Conservation (phyloP, 2,329 filamentous ascomycete species). For the Diaporthe australafricana region DNA sequence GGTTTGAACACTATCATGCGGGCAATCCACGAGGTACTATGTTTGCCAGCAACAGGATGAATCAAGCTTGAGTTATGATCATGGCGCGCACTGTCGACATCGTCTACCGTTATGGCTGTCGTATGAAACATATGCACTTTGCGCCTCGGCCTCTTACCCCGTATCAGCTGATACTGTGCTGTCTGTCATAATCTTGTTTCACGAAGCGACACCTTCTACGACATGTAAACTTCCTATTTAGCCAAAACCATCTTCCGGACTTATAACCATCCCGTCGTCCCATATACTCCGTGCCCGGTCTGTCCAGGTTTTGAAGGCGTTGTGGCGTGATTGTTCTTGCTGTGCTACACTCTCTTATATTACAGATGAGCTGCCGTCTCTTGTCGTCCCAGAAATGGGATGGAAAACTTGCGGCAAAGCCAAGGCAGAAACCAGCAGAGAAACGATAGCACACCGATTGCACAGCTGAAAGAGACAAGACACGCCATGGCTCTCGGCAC, state of each 20-base stretch:
- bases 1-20: neutral
- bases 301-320: neutral
- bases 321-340: neutral
- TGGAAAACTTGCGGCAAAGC: neutral
- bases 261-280: neutral
- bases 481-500: neutral
- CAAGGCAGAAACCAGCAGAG: neutral
- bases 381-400: neutral
- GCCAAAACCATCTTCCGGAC: neutral
- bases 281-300: conserved; percentile 7
- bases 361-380: neutral
- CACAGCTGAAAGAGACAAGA: neutral
- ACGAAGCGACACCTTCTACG: neutral
- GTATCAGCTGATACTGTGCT: neutral
- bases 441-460: neutral
- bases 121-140: too few species aligned
- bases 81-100: neutral
- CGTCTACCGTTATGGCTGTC: too few species aligned
- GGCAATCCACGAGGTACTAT: neutral
- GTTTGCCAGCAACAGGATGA: neutral
- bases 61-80: neutral
- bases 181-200: neutral
- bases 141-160: neutral
- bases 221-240: neutral
- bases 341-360: neutral